Percentiles rank a stretch among this genome's conserved stretches.
Conservation (phyloP, 1,284 basidiomycete genomes). For the Heterobasidion occidentale region DNA sequence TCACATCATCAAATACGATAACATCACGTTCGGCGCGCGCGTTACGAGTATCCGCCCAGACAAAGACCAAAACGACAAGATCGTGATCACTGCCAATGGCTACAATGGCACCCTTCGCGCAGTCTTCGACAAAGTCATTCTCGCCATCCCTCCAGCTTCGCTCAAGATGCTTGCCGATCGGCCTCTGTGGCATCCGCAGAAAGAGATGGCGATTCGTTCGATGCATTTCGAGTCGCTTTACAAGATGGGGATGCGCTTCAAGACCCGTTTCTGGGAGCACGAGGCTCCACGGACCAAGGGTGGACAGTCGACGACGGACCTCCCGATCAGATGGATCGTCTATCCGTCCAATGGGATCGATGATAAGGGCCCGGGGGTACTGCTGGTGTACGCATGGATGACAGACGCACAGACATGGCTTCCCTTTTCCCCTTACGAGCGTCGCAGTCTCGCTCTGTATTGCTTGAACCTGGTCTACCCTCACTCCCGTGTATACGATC, state of each 20-base stretch:
- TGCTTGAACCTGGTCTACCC: slow-evolving; percentile 9
- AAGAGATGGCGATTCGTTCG: slow-evolving; percentile 20
- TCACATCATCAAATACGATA: slow-evolving; percentile 10
- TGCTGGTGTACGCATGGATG: slow-evolving; percentile 18
- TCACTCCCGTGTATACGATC: background rate
- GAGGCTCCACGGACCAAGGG: slow-evolving; percentile 13
- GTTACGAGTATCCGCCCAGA: slow-evolving; percentile 8
- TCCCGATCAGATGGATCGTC: slow-evolving; percentile 26
- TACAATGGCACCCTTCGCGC: background rate
- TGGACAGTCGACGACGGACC: slow-evolving; percentile 29
- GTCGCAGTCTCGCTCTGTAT: slow-evolving; percentile 10
- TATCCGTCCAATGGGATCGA: slow-evolving; percentile 29
- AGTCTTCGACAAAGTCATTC: slow-evolving; percentile 13
- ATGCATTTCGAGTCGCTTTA: slow-evolving; percentile 21
- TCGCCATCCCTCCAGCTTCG: slow-evolving; percentile 16
- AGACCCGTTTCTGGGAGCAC: slow-evolving; percentile 27
- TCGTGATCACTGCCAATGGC: slow-evolving; percentile 1
- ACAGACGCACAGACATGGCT: slow-evolving; percentile 11
- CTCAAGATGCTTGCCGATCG: slow-evolving; percentile 14
- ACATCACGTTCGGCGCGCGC: slow-evolving; percentile 15
- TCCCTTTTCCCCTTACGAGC: slow-evolving; percentile 9
- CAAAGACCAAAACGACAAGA: slow-evolving; percentile 3
- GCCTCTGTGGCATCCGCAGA: slow-evolving; percentile 7
- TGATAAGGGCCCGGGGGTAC: slow-evolving; percentile 15
- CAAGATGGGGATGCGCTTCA: slow-evolving; percentile 30